phyloP scores from a whole-genome alignment of 345 rosid species.

The Abelmoschus esculentus region DNA sequence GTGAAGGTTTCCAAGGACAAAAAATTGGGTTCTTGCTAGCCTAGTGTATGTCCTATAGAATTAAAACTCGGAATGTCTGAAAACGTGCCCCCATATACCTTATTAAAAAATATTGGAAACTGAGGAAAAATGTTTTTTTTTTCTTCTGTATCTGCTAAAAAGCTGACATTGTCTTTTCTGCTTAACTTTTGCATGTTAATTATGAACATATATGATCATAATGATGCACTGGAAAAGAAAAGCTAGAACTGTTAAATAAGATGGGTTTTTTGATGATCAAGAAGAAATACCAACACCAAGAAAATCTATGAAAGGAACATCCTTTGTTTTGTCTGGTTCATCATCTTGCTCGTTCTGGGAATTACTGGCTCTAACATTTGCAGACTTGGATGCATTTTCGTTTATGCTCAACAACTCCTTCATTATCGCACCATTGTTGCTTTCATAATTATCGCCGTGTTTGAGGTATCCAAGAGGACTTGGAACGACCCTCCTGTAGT shows the following conservation, averaged over 20 bases:
- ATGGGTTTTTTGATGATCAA: conserved; percentile 16
- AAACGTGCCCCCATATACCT: background rate
- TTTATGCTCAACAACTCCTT: conserved; percentile 17
- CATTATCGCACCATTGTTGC: conserved; percentile 16
- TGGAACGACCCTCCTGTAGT: conserved; percentile 26
- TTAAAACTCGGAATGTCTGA: background rate
- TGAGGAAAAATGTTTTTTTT: background rate
- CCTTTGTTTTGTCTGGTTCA: conserved; percentile 22
- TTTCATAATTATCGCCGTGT: conserved; percentile 14
- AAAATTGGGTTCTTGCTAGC: background rate
- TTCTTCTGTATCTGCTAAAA: background rate
- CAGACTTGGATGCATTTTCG: conserved; percentile 11
- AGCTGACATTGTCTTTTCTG: background rate
- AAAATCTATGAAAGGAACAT: conserved; percentile 56
- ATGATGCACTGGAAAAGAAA: background rate
- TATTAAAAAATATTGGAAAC: too few relatives aligned
- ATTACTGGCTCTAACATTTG: conserved; percentile 9
- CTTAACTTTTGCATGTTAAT: background rate
- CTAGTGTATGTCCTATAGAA: background rate
- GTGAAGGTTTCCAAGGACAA: too few relatives aligned
- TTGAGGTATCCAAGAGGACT: conserved; percentile 33
- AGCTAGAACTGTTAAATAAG: conserved; percentile 16
- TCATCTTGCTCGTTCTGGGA: conserved; percentile 28
- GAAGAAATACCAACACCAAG: conserved; percentile 70
- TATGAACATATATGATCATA: background rate